phyloP scores from a whole-genome alignment of 768 basidiomycete genomes.

The Gloeophyllum trabeum region DNA sequence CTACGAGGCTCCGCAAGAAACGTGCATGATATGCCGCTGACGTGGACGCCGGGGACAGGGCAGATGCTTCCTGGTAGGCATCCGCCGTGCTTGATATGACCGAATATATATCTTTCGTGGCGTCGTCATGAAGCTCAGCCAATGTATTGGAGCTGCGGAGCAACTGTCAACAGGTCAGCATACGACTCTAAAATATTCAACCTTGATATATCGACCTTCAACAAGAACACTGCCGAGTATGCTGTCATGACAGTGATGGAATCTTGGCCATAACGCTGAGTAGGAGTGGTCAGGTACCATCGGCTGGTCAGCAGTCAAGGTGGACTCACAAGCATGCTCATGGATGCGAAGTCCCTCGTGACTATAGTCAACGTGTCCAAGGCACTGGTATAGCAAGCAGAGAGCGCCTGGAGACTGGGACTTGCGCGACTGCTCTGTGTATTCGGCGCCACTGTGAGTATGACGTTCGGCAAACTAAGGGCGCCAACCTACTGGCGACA shows the following conservation, averaged over 20 bases:
- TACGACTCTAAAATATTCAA: slow-evolving; percentile 3
- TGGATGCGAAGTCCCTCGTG: slow-evolving; percentile 58
- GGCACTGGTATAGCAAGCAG: slow-evolving; percentile 66
- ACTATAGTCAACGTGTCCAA: slow-evolving; percentile 61
- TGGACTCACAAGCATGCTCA: slow-evolving; percentile 58
- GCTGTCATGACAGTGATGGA: slow-evolving; percentile 80
- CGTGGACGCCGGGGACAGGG: slow-evolving; percentile 45
- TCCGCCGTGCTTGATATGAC: slow-evolving; percentile 63
- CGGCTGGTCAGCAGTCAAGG: not conserved
- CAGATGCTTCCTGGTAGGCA: slow-evolving; percentile 66
- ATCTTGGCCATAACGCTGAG: slow-evolving; percentile 75
- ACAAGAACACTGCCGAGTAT: slow-evolving; percentile 71
- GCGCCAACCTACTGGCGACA: slow-evolving; percentile 35
- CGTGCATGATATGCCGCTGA: slow-evolving; percentile 71
- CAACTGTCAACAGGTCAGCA: slow-evolving; percentile 31
- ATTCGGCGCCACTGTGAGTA: slow-evolving; percentile 23
- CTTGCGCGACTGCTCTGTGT: slow-evolving; percentile 44
- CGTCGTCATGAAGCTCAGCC: slow-evolving; percentile 46
- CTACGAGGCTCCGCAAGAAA: slow-evolving; percentile 62
- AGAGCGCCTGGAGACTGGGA: slow-evolving; percentile 58
- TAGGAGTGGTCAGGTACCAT: slow-evolving; percentile 6
- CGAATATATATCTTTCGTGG: slow-evolving; percentile 51
- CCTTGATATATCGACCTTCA: slow-evolving; percentile 35
- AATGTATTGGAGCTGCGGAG: slow-evolving; percentile 52
- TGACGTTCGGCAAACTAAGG: slow-evolving; percentile 2